Conservation (phyloP, 2,329 filamentous ascomycete genomes). For the Phyllosticta capitalensis region DNA sequence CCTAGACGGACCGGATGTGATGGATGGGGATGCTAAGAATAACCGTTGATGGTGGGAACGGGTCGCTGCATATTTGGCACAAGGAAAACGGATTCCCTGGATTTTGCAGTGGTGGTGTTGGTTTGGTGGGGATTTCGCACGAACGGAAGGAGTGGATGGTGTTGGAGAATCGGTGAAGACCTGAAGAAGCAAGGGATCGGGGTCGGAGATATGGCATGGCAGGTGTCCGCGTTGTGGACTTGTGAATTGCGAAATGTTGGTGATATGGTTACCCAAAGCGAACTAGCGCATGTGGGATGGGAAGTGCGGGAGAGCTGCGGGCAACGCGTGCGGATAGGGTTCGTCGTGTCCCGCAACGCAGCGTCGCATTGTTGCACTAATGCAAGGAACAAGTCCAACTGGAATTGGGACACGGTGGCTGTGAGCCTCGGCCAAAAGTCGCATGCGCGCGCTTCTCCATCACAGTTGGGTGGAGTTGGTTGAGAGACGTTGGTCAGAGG, state of each 20-base stretch:
- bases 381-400: neutral
- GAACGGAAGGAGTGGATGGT: neutral
- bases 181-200: neutral
- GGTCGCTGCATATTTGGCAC: neutral
- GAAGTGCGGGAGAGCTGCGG: neutral
- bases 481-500: neutral
- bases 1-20: neutral
- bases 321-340: neutral
- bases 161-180: neutral
- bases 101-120: neutral
- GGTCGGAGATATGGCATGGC: neutral
- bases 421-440: neutral
- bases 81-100: neutral
- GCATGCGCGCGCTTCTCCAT: too few species aligned
- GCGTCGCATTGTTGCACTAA: neutral
- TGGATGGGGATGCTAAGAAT: neutral
- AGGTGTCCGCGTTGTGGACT: neutral
- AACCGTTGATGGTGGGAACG: neutral
- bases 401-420: neutral
- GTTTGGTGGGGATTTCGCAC: neutral
- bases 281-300: neutral
- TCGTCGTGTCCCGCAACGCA: neutral
- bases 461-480: neutral
- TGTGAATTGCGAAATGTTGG: neutral
- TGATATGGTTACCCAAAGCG: neutral